Evolutionary conservation across 768 basidiomycete genomes (phyloP).

Genomic region (Leucogyrophana mollusca): DNA sequence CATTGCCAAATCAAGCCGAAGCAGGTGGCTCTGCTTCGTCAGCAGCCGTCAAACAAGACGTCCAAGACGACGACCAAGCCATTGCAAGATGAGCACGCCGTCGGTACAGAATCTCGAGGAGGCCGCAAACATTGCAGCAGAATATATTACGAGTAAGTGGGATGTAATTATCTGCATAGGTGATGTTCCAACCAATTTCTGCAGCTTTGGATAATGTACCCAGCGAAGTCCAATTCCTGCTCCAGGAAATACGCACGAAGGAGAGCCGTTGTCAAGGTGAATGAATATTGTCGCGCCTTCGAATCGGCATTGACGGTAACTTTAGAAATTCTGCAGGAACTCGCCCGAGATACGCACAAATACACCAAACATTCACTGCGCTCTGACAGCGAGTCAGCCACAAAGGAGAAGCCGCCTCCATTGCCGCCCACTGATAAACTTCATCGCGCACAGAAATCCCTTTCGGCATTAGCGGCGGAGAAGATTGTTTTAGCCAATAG

Average conservation of each 20-base stretch:
- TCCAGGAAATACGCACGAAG: slow-evolving; percentile 47
- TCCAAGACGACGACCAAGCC: too few relatives aligned
- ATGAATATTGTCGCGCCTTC: not conserved
- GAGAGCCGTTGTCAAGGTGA: slow-evolving; percentile 42
- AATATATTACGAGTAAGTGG: slow-evolving; percentile 46
- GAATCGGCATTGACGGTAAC: too few relatives aligned
- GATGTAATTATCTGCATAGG: not conserved
- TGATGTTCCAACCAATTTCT: not conserved
- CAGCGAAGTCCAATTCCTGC: slow-evolving; percentile 44
- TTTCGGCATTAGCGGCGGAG: slow-evolving; percentile 36
- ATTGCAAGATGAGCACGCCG: slow-evolving; percentile 31
- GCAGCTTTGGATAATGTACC: slow-evolving; percentile 51
- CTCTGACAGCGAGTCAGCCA: slow-evolving; percentile 18
- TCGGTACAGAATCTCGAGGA: slow-evolving; percentile 43
- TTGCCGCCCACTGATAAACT: slow-evolving; percentile 29
- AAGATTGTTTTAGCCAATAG: slow-evolving; percentile 44
- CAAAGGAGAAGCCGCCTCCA: slow-evolving; percentile 35
- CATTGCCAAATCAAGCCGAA: too few relatives aligned
- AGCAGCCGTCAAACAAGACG: too few relatives aligned
- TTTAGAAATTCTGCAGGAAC: slow-evolving; percentile 42
- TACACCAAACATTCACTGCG: slow-evolving; percentile 44
- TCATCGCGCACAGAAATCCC: slow-evolving; percentile 23
- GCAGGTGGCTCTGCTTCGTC: too few relatives aligned
- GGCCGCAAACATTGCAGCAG: slow-evolving; percentile 46
- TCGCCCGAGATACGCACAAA: slow-evolving; percentile 41